These are phyloP conservation scores for Emydomyces testavorans DNA, from an alignment of 2,329 filamentous ascomycete species.

Conservation along the genomic window DNA sequence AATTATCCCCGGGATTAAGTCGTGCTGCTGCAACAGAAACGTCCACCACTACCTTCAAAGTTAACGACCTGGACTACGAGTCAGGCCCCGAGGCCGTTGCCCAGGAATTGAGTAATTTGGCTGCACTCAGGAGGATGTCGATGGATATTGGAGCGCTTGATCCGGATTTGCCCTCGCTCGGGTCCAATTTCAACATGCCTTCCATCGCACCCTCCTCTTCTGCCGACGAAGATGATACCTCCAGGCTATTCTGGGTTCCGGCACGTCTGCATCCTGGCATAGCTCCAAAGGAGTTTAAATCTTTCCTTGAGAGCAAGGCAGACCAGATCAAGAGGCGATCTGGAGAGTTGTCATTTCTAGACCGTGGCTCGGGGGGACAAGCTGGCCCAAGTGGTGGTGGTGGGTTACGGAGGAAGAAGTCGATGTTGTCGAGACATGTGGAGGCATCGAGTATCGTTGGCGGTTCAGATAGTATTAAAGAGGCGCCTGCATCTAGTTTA, in stretches of 20 bases:
- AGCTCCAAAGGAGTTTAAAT: slow-evolving; percentile 92
- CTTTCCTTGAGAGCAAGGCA: slow-evolving; percentile 85
- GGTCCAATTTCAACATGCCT: slow-evolving; percentile 31
- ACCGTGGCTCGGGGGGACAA: slow-evolving; percentile 44
- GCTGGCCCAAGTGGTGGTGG: slow-evolving; percentile 44
- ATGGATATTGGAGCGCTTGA: slow-evolving; percentile 72
- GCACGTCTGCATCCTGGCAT: slow-evolving; percentile 88
- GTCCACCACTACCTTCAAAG: slow-evolving; percentile 53
- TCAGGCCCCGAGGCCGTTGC: slow-evolving; percentile 80
- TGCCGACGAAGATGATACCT: slow-evolving; percentile 70
- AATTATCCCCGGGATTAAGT: slow-evolving; percentile 46
- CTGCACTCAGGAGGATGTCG: slow-evolving; percentile 81
- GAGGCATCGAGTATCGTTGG: slow-evolving; percentile 49
- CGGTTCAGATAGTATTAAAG: slow-evolving; percentile 8
- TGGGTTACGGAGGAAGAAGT: slow-evolving; percentile 74
- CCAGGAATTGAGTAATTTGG: slow-evolving; percentile 83
- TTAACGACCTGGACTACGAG: slow-evolving; percentile 80
- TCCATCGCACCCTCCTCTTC: slow-evolving; percentile 34
- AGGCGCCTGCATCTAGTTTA: slow-evolving; percentile 9
- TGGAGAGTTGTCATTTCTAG: slow-evolving; percentile 54
- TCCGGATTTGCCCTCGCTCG: slow-evolving; percentile 40
- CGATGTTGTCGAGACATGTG: slow-evolving; percentile 87
- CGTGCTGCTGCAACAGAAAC: slow-evolving; percentile 41
- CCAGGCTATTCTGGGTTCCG: slow-evolving; percentile 88
- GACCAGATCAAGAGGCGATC: slow-evolving; percentile 80